Conservation (phyloP, 2,329 filamentous ascomycete species). For the Rhinocladiella similis region DNA sequence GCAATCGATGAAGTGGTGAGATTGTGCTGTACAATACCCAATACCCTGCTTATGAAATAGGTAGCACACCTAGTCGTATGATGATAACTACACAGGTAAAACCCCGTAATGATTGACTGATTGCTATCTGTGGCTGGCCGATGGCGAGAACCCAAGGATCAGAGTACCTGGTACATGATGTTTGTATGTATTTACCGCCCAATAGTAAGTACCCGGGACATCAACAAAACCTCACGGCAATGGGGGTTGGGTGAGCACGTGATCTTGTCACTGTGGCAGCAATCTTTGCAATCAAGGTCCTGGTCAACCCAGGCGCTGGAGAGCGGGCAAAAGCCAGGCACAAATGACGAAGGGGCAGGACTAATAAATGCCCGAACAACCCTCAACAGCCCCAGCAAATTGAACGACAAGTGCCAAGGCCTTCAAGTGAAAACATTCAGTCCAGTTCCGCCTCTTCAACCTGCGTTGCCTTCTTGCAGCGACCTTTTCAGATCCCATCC, state of each 20-base stretch:
- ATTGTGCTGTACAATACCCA: too few relatives aligned
- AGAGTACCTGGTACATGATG: too few relatives aligned
- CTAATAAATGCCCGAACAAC: too few relatives aligned
- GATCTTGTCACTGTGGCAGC: not conserved
- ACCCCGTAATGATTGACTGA: not conserved
- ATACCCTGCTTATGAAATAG: too few relatives aligned
- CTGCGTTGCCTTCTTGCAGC: slow-evolving; percentile 12
- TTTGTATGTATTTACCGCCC: too few relatives aligned
- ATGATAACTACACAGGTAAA: not conserved
- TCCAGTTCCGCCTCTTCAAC: slow-evolving; percentile 10
- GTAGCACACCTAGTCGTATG: not conserved
- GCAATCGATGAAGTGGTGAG: too few relatives aligned
- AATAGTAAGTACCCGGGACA: too few relatives aligned
- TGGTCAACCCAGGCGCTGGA: not conserved
- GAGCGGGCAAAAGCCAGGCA: not conserved
- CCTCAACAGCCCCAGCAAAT: slow-evolving; percentile 7
- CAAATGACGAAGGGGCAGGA: too few relatives aligned
- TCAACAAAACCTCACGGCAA: too few relatives aligned
- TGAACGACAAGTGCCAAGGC: not conserved
- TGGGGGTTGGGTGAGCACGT: not conserved
- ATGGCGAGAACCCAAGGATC: too few relatives aligned
- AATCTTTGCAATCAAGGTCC: not conserved
- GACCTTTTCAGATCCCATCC: slow-evolving; percentile 2
- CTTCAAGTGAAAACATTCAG: slow-evolving; percentile 17
- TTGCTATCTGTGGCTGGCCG: too few relatives aligned